These are phyloP conservation scores for Rhynchosporium secalis DNA, from an alignment of 2,329 filamentous ascomycete genomes.

Conservation along the genomic window DNA sequence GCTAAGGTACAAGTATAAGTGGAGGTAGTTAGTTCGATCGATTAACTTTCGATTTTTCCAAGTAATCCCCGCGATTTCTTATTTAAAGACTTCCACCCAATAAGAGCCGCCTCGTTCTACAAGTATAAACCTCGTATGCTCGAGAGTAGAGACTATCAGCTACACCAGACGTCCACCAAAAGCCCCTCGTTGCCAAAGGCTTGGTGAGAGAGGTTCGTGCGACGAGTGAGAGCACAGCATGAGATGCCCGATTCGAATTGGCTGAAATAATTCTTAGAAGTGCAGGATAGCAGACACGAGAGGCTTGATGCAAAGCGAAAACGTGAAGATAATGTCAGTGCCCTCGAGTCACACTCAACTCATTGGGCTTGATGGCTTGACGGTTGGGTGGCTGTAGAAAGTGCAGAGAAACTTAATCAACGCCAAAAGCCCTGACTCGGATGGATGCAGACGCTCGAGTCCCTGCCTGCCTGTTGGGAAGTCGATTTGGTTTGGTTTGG, in stretches of 20 bases:
- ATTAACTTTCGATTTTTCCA: too few species aligned
- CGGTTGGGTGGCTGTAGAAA: not conserved
- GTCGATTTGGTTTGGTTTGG: too few species aligned
- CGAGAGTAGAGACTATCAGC: not conserved
- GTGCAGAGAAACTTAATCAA: not conserved
- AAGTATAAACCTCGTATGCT: not conserved
- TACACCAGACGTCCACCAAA: slow-evolving; percentile 1
- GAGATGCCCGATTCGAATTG: not conserved
- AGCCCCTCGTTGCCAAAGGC: not conserved
- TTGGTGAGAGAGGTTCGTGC: slow-evolving; percentile 5
- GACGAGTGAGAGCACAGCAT: not conserved
- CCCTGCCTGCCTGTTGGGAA: too few species aligned
- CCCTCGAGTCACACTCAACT: not conserved
- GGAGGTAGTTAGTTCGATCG: too few species aligned
- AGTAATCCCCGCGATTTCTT: too few species aligned
- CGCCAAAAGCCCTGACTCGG: not conserved
- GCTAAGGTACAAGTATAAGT: too few species aligned
- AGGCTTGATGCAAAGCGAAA: slow-evolving; percentile 1
- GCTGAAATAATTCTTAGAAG: not conserved
- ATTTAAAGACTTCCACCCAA: too few species aligned
- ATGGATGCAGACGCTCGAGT: not conserved
- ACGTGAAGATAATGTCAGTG: slow-evolving; percentile 2
- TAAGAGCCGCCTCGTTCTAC: too few species aligned
- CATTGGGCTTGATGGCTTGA: slow-evolving; percentile 6
- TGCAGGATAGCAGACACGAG: slow-evolving; percentile 8